Conservation (phyloP, 306 rosid species). For the Oemleria cerasiformis region DNA sequence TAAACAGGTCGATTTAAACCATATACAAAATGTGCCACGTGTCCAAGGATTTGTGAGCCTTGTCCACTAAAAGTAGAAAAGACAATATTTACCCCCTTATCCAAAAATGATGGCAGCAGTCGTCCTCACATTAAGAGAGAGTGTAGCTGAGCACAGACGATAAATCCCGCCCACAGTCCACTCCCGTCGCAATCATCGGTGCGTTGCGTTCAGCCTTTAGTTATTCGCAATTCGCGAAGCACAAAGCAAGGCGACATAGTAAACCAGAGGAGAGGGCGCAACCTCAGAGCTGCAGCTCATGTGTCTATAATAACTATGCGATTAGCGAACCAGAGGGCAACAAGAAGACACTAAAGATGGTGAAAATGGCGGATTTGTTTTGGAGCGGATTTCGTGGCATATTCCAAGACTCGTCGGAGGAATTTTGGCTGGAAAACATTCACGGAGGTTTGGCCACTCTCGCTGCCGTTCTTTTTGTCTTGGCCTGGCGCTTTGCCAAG, state of each 20-base stretch:
- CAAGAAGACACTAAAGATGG: background rate
- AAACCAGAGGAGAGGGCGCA: background rate
- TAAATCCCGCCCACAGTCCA: background rate
- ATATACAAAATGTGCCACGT: background rate
- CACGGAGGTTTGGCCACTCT: slow-evolving; percentile 55
- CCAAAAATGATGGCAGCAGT: background rate
- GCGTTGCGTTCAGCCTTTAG: background rate
- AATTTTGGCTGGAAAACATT: slow-evolving; percentile 39
- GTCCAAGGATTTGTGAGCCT: background rate
- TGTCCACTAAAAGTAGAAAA: background rate
- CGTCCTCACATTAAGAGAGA: background rate
- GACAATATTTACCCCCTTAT: background rate
- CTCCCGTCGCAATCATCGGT: background rate
- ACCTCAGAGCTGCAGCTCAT: background rate
- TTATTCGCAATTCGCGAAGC: slow-evolving; percentile 14
- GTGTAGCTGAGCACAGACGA: background rate
- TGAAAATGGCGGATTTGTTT: slow-evolving; percentile 7
- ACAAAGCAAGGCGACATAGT: background rate
- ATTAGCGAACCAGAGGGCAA: background rate
- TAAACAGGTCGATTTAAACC: too few species aligned
- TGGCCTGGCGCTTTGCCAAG: slow-evolving; percentile 38
- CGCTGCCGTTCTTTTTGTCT: slow-evolving; percentile 36
- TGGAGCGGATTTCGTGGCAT: background rate
- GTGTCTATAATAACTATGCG: background rate
- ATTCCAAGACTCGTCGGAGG: slow-evolving; percentile 22